Percentiles rank a stretch among this genome's conserved stretches.
Evolutionary conservation across 2,329 filamentous ascomycete species (phyloP).

Genomic region (Clonostachys byssicola): DNA sequence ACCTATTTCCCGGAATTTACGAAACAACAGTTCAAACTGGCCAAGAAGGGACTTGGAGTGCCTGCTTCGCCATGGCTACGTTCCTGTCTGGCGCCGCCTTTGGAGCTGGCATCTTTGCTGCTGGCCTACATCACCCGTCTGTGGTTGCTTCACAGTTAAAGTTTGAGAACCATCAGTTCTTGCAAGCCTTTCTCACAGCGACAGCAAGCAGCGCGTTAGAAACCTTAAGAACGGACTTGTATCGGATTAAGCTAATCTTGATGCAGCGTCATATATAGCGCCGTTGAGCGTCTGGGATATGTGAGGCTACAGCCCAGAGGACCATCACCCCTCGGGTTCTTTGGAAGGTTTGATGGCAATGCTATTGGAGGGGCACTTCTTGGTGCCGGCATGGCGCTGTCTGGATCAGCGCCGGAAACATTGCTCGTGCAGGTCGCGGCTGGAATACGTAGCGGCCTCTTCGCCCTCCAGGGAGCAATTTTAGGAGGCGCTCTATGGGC

Average conservation of each 20-base stretch:
- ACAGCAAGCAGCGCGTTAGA: constrained; percentile 58
- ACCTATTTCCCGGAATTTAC: no score
- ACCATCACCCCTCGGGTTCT: constrained; percentile 28
- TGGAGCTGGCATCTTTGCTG: constrained; percentile 54
- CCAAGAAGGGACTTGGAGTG: no score
- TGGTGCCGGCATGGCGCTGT: constrained; percentile 62
- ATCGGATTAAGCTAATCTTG: constrained; percentile 37
- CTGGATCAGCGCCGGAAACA: constrained; percentile 63
- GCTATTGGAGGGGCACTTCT: constrained; percentile 58
- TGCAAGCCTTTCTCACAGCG: constrained; percentile 59
- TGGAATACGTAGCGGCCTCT: constrained; percentile 45
- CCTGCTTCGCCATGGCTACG: constrained; percentile 14
- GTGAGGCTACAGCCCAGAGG: constrained; percentile 1
- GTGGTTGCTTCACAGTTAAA: constrained; percentile 59
- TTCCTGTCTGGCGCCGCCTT: constrained; percentile 52
- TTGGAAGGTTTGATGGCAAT: constrained; percentile 58
- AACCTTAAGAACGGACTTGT: background rate
- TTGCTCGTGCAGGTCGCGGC: constrained; percentile 56
- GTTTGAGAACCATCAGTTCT: constrained; percentile 60
- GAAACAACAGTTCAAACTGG: no score
- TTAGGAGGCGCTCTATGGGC: constrained; percentile 51
- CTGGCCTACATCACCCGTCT: constrained; percentile 56
- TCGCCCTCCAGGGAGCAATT: constrained; percentile 48
- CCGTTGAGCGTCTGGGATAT: constrained; percentile 1
- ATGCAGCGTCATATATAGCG: constrained; percentile 1